Evolutionary conservation across 2,329 filamentous ascomycete species (phyloP).

Genomic region (Aureobasidium sp.): DNA sequence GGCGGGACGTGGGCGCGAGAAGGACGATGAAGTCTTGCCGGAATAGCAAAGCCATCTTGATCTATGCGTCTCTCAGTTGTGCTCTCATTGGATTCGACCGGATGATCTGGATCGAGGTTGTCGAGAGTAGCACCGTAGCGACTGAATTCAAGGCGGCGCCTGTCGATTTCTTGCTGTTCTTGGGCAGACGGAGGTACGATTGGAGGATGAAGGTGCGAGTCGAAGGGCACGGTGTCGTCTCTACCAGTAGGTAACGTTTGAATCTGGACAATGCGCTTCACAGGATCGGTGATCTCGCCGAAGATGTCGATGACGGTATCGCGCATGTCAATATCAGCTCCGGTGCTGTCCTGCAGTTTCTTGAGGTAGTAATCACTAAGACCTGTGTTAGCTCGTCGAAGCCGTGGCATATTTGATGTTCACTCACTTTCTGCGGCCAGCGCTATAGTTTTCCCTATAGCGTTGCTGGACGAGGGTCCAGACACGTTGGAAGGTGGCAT

Average conservation of each 20-base stretch:
- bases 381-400: constrained; percentile 16
- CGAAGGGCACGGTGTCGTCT: constrained; percentile 26
- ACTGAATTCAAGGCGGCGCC: constrained; percentile 21
- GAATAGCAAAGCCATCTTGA: constrained; percentile 12
- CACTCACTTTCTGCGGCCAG: constrained; percentile 6
- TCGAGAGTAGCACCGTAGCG: constrained; percentile 15
- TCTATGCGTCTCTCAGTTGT: neutral
- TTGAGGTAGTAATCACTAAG: constrained; percentile 28
- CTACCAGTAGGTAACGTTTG: constrained; percentile 25
- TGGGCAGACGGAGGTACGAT: neutral
- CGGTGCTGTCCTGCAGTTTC: constrained; percentile 29
- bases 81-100: constrained; percentile 21
- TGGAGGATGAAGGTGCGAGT: constrained; percentile 22
- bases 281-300: constrained; percentile 23
- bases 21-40: neutral
- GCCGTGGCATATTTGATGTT: neutral
- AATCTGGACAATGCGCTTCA: constrained; percentile 26
- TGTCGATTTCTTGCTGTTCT: constrained; percentile 20
- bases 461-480: constrained; percentile 27
- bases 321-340: constrained; percentile 29
- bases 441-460: constrained; percentile 28
- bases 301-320: constrained; percentile 30
- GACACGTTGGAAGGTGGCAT: constrained; percentile 26
- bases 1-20: neutral
- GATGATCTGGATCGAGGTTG: constrained; percentile 22